These are phyloP conservation scores for Bipolaris bicolor DNA, from an alignment of 2,329 filamentous ascomycete species.

Conservation along the genomic window DNA sequence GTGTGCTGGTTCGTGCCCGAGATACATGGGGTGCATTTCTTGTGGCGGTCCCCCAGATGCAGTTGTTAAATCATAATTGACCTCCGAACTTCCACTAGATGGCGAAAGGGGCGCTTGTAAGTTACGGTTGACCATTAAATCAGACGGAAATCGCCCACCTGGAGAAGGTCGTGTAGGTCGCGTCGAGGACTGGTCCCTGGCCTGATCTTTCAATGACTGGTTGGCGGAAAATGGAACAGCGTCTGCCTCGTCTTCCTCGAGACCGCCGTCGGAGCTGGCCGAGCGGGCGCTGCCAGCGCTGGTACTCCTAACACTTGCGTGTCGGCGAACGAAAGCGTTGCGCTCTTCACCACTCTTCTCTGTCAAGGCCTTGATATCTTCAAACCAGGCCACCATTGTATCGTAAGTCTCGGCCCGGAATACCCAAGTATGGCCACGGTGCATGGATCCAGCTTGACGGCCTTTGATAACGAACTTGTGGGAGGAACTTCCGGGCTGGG, in stretches of 20 bases:
- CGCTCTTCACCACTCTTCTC: conserved; percentile 89
- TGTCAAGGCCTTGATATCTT: conserved; percentile 87
- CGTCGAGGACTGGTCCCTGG: conserved; percentile 43
- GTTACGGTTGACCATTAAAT: conserved; percentile 85
- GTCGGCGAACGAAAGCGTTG: conserved; percentile 82
- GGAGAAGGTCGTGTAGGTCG: conserved; percentile 75
- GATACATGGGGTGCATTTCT: conserved; percentile 38
- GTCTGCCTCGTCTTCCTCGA: conserved; percentile 65
- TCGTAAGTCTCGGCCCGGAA: conserved; percentile 76
- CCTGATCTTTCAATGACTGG: conserved; percentile 50
- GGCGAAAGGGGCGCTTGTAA: conserved; percentile 80
- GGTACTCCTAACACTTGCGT: conserved; percentile 76
- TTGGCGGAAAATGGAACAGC: conserved; percentile 69
- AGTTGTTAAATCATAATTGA: conserved; percentile 66
- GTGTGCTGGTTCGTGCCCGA: conserved; percentile 24
- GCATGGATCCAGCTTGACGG: conserved; percentile 89
- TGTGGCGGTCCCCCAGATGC: conserved; percentile 62
- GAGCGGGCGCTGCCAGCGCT: conserved; percentile 67
- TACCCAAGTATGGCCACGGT: conserved; percentile 75
- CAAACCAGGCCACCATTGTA: conserved; percentile 97
- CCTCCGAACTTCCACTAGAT: conserved; percentile 77
- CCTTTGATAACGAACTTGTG: conserved; percentile 99
- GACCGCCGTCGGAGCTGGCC: conserved; percentile 51
- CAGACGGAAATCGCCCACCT: conserved; percentile 96
- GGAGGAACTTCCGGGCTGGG: conserved; percentile 78